Conservation (phyloP, 371 early-diverging fungal genomes). For the Entomophthora muscae region DNA sequence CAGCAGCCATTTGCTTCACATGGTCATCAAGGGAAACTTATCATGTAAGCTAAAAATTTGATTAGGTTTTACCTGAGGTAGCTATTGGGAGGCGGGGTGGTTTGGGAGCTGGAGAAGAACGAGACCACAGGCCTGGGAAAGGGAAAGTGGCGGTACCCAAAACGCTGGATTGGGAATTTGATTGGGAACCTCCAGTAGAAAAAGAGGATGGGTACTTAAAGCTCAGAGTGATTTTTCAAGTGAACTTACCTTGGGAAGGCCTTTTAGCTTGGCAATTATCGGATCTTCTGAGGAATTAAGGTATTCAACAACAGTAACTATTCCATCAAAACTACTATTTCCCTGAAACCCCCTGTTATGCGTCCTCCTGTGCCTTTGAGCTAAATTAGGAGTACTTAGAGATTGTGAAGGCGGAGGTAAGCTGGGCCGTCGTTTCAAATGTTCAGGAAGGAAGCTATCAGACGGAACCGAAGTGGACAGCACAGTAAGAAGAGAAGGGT, state of each 20-base stretch:
- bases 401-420: background rate
- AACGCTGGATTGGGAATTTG: background rate
- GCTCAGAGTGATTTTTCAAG: background rate
- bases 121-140: background rate
- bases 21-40: background rate
- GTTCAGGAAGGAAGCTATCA: background rate
- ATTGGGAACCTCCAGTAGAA: background rate
- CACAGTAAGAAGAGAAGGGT: background rate
- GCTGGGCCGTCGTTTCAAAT: background rate
- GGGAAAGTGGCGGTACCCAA: too few relatives aligned
- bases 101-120: background rate
- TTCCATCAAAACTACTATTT: background rate
- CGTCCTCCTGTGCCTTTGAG: background rate
- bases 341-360: too few relatives aligned
- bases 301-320: background rate
- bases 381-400: background rate
- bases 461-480: background rate
- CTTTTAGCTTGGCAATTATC: background rate
- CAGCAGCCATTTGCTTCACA: background rate
- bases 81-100: background rate
- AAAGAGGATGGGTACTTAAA: background rate
- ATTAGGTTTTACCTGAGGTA: background rate
- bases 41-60: background rate
- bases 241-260: conserved; percentile 4
- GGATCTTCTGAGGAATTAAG: background rate